A percentile compares a stretch with the other conserved stretches of the same genome.
These are phyloP conservation scores for Murraya paniculata DNA, from an alignment of 345 rosid species.

Conservation along the genomic window DNA sequence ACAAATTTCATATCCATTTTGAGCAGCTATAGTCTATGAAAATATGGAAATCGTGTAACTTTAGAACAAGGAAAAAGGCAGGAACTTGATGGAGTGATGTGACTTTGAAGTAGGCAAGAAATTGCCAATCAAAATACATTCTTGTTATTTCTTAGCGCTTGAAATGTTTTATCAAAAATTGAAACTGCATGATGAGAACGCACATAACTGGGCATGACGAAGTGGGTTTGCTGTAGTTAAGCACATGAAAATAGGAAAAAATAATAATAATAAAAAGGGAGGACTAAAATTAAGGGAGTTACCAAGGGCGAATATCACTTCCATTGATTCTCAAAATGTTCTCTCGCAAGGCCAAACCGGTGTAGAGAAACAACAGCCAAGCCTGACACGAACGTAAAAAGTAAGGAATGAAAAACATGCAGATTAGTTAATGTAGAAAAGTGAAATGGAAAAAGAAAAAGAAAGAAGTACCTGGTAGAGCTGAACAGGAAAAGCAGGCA, in stretches of 20 bases:
- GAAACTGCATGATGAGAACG: neutral
- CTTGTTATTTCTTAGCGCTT: neutral
- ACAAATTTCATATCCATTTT: neutral
- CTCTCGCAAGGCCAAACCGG: constrained; percentile 94
- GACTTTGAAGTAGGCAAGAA: neutral
- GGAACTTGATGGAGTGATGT: neutral
- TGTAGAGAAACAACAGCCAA: constrained; percentile 94
- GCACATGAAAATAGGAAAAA: neutral
- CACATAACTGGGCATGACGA: neutral
- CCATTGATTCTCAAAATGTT: constrained; percentile 94
- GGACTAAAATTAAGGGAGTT: constrained; percentile 9
- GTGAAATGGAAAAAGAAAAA: neutral
- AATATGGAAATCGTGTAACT: neutral
- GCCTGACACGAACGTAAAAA: constrained; percentile 40
- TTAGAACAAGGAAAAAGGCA: neutral
- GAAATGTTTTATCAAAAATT: neutral
- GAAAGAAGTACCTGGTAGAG: constrained; percentile 62
- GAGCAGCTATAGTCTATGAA: neutral
- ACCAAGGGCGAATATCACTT: constrained; percentile 98
- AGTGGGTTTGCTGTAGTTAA: neutral
- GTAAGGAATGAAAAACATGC: neutral
- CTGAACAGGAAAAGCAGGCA: constrained; percentile 96
- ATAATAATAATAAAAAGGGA: no score
- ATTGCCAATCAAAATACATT: neutral
- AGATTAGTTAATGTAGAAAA: neutral